A percentile compares a stretch with the other conserved stretches of the same genome.
phyloP scores from a whole-genome alignment of 2,329 filamentous ascomycete species.

The Diaporthe aspalathi region DNA sequence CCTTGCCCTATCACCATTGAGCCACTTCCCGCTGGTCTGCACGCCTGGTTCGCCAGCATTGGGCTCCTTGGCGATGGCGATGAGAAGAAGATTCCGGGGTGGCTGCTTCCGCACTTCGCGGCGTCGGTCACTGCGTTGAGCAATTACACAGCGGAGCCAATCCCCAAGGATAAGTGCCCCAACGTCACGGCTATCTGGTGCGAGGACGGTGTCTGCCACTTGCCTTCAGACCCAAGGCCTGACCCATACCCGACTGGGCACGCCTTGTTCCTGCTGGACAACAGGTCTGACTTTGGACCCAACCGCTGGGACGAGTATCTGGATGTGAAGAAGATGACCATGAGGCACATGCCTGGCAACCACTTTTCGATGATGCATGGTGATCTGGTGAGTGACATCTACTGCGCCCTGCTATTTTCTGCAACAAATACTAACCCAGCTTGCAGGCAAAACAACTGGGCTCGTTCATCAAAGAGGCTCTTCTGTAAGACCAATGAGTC shows the following conservation, averaged over 20 bases:
- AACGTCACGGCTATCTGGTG: constrained; percentile 77
- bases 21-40: constrained; percentile 71
- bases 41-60: constrained; percentile 78
- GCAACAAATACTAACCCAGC: constrained; percentile 10
- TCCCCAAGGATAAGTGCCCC: constrained; percentile 69
- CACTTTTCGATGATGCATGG: constrained; percentile 84
- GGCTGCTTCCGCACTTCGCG: constrained; percentile 80
- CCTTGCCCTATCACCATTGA: constrained; percentile 76
- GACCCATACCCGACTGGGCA: constrained; percentile 69
- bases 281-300: constrained; percentile 76
- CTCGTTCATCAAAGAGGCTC: constrained; percentile 50
- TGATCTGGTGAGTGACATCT: constrained; percentile 50
- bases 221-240: constrained; percentile 73
- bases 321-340: constrained; percentile 69
- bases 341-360: constrained; percentile 76
- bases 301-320: constrained; percentile 78
- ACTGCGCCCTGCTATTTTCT: no score
- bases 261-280: constrained; percentile 78
- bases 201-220: constrained; percentile 77
- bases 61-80: constrained; percentile 75
- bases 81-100: constrained; percentile 72
- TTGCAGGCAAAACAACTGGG: constrained; percentile 52
- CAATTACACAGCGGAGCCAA: constrained; percentile 74
- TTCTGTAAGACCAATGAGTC: constrained; percentile 40
- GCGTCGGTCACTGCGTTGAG: constrained; percentile 75